These are phyloP conservation scores for Domatiomyces globalis DNA, from an alignment of 2,329 filamentous ascomycete species.

Conservation along the genomic window DNA sequence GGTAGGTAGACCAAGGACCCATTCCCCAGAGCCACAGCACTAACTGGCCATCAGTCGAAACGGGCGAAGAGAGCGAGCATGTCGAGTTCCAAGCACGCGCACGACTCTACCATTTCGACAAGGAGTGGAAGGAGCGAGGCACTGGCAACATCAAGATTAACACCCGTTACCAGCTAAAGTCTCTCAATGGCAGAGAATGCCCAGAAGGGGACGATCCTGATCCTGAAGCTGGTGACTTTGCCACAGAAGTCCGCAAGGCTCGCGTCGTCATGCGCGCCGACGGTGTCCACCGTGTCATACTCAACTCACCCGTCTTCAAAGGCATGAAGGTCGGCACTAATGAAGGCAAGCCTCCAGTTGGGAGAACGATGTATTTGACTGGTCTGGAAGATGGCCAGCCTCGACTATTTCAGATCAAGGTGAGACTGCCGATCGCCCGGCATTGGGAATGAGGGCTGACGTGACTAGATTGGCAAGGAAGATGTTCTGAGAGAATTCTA, in stretches of 20 bases:
- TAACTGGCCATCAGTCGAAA: constrained; percentile 48
- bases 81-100: constrained; percentile 63
- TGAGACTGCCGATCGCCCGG: constrained; percentile 20
- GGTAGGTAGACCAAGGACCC: constrained; percentile 37
- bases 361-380: constrained; percentile 55
- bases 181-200: constrained; percentile 38
- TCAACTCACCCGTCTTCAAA: constrained; percentile 71
- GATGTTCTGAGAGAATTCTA: constrained; percentile 35
- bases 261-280: constrained; percentile 86
- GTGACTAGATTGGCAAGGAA: constrained; percentile 28
- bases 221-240: constrained; percentile 28
- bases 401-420: constrained; percentile 43
- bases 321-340: constrained; percentile 63
- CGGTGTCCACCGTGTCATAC: constrained; percentile 68
- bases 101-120: constrained; percentile 70
- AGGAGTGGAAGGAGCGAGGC: constrained; percentile 64
- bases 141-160: constrained; percentile 26
- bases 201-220: constrained; percentile 20
- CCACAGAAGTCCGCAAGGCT: constrained; percentile 29
- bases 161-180: constrained; percentile 37
- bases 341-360: constrained; percentile 47
- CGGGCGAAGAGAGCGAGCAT: constrained; percentile 71
- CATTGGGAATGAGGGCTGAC: neutral
- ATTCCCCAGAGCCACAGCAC: constrained; percentile 5
- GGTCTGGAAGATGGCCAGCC: constrained; percentile 40